These are phyloP conservation scores for Erythrophleum ivorense DNA, from an alignment of 331 rosid genomes.

Conservation along the genomic window DNA sequence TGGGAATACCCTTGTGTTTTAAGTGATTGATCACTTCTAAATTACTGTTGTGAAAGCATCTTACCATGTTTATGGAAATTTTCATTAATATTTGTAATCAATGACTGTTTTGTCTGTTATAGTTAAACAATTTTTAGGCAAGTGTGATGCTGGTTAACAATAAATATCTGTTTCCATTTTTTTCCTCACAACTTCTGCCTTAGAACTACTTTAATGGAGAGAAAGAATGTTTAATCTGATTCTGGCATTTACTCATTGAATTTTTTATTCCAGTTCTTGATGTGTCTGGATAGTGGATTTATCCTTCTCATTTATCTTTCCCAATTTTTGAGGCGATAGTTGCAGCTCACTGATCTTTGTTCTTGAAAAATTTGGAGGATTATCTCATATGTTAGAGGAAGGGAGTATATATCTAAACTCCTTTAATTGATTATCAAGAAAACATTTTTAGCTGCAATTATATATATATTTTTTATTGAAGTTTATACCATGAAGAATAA, in stretches of 20 bases:
- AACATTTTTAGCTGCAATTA: constrained; percentile 13
- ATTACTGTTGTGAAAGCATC: constrained; percentile 8
- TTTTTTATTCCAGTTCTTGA: background rate
- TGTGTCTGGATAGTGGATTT: too few species aligned
- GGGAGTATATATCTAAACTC: constrained; percentile 8
- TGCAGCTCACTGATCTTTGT: constrained; percentile 17
- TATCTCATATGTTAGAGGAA: background rate
- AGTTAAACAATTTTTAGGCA: constrained; percentile 18
- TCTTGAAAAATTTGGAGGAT: constrained; percentile 21
- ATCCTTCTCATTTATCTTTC: background rate
- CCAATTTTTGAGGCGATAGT: background rate
- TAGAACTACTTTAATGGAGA: background rate
- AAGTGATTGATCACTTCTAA: background rate
- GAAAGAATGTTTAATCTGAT: constrained; percentile 3
- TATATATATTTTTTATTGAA: constrained; percentile 5
- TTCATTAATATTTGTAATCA: background rate
- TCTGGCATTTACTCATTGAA: background rate
- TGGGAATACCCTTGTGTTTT: constrained; percentile 12
- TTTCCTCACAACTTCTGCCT: background rate
- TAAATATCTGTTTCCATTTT: constrained; percentile 13
- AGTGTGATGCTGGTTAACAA: constrained; percentile 6
- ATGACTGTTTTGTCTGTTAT: constrained; percentile 16
- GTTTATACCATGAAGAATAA: constrained; percentile 16
- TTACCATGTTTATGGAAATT: constrained; percentile 1
- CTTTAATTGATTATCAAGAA: background rate